Percentiles rank a stretch among this genome's conserved stretches.
Evolutionary conservation across 2,329 filamentous ascomycete species (phyloP).

Genomic region (Claviceps fusiformis): DNA sequence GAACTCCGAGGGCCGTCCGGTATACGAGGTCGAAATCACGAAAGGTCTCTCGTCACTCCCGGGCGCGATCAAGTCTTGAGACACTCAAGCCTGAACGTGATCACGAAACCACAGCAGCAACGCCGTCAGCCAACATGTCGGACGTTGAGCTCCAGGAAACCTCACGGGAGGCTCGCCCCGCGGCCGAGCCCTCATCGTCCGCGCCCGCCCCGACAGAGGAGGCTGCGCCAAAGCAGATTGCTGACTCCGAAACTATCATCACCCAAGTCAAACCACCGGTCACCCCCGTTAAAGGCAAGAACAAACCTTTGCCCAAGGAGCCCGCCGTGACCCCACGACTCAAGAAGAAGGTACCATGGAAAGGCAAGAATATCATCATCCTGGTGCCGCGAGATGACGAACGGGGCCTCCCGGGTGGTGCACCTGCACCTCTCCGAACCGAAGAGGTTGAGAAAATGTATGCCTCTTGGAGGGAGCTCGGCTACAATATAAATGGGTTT

Average conservation of each 20-base stretch:
- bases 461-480: conserved; percentile 51
- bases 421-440: conserved; percentile 39
- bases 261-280: conserved; percentile 17
- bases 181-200: conserved; percentile 1
- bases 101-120: neutral
- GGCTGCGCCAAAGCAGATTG: neutral
- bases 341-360: conserved; percentile 64
- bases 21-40: conserved; percentile 10
- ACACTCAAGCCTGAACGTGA: conserved; percentile 31
- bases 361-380: conserved; percentile 60
- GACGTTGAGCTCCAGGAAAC: conserved; percentile 11
- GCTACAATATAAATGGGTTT: conserved; percentile 57
- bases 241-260: conserved; percentile 9
- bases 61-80: conserved; percentile 40
- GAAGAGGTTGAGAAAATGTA: conserved; percentile 49
- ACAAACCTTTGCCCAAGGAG: conserved; percentile 25
- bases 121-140: conserved; percentile 18
- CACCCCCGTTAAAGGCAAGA: conserved; percentile 22
- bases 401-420: conserved; percentile 42
- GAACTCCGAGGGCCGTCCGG: conserved; percentile 31
- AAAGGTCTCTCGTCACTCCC: conserved; percentile 24
- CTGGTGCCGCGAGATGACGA: conserved; percentile 54
- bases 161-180: conserved; percentile 5
- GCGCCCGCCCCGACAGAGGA: neutral
- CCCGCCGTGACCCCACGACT: conserved; percentile 37